These are phyloP conservation scores for Ophiostoma sp. DNA, from an alignment of 2,329 filamentous ascomycete species.

Conservation along the genomic window DNA sequence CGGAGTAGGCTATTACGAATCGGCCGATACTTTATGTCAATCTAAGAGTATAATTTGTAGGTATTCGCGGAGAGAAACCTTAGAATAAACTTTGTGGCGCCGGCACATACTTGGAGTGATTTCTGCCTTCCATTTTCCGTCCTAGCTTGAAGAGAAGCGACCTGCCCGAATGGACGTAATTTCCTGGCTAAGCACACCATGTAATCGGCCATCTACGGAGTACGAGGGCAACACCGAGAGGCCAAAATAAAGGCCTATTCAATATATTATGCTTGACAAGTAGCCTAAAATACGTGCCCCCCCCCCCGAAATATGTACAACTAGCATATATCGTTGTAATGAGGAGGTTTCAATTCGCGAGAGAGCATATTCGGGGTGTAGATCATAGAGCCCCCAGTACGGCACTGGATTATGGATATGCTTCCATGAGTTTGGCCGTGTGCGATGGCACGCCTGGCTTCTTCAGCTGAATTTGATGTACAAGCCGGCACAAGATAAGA, in stretches of 20 bases:
- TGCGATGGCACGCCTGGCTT: neutral
- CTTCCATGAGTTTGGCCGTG: neutral
- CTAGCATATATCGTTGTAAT: neutral
- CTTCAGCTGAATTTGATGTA: neutral
- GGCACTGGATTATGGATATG: neutral
- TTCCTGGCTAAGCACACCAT: neutral
- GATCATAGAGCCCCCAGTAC: no score
- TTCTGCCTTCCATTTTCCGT: neutral
- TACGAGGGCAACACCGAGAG: neutral
- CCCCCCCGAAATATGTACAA: neutral
- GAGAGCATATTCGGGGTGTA: neutral
- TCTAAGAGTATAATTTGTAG: neutral
- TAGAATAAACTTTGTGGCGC: constrained; percentile 3
- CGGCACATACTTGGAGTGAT: neutral
- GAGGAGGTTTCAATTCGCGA: neutral
- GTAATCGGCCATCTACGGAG: neutral
- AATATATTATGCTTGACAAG: neutral
- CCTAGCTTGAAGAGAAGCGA: neutral
- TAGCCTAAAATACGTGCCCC: neutral
- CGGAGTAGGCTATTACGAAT: neutral
- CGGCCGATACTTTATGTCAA: neutral
- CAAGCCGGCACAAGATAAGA: neutral
- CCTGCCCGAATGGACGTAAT: neutral
- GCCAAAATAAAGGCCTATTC: neutral
- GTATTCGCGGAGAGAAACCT: neutral